phyloP scores from a whole-genome alignment of 441 rosid species.

The Omphalea diandra region DNA sequence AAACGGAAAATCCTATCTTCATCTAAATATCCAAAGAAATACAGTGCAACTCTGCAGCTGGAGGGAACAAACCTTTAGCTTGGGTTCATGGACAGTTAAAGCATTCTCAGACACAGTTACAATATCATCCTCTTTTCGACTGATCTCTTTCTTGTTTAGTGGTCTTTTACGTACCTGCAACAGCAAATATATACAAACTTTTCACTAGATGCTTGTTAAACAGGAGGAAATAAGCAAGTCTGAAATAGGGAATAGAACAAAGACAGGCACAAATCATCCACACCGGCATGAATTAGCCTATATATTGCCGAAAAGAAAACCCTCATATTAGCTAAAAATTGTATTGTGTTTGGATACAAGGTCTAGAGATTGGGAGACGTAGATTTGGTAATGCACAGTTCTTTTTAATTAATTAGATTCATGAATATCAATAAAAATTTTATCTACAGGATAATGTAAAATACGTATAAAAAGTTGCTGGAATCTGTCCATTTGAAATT shows the following conservation, averaged over 20 bases:
- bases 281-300: neutral
- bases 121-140: constrained; percentile 91
- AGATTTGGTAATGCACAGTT: neutral
- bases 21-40: constrained; percentile 1
- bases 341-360: neutral
- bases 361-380: neutral
- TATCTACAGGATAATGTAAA: neutral
- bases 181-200: constrained; percentile 7
- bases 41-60: neutral
- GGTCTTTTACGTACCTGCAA: constrained; percentile 95
- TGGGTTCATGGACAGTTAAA: constrained; percentile 88
- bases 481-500: no score
- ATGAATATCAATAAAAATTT: neutral
- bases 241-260: neutral
- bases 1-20: neutral
- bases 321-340: neutral
- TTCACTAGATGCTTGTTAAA: neutral
- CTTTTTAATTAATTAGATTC: neutral
- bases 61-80: constrained; percentile 73
- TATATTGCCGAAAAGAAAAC: neutral
- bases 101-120: constrained; percentile 72
- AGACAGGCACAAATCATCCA: neutral
- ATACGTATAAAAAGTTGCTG: neutral
- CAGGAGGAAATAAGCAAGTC: neutral
- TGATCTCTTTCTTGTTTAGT: constrained; percentile 83